Evolutionary conservation across 176 grass and related monocot species (phyloP).

Genomic region (Saccharum spontaneum): DNA sequence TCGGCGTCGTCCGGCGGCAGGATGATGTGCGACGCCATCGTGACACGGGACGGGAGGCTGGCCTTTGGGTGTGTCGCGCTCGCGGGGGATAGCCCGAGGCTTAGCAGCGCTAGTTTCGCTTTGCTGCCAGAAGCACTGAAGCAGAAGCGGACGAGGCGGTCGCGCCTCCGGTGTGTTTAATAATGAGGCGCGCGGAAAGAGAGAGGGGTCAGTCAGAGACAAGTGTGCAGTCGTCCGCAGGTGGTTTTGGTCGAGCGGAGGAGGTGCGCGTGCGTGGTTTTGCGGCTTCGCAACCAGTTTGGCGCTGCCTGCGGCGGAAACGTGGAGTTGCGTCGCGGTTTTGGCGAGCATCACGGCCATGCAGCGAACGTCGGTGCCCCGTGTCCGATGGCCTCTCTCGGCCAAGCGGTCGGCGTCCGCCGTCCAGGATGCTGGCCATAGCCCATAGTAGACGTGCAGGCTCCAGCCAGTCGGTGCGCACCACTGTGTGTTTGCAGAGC

Average conservation of each 20-base stretch:
- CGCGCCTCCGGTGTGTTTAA: slow-evolving; percentile 6
- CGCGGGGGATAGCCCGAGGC: no score
- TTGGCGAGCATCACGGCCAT: background rate
- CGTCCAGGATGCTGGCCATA: no score
- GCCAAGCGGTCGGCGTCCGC: background rate
- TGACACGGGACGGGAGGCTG: background rate
- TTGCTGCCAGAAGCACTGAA: background rate
- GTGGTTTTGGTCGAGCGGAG: background rate
- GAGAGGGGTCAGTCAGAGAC: background rate
- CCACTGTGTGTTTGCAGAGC: no score
- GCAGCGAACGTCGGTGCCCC: background rate
- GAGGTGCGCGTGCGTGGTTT: background rate
- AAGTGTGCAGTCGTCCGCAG: background rate
- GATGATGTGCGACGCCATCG: slow-evolving; percentile 61
- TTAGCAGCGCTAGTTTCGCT: background rate
- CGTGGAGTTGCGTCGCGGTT: slow-evolving; percentile 13
- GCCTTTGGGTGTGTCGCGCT: slow-evolving; percentile 10
- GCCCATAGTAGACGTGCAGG: no score
- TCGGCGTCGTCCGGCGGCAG: slow-evolving; percentile 53
- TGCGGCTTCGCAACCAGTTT: background rate
- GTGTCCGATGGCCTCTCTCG: background rate
- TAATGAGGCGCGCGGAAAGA: background rate
- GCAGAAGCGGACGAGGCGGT: background rate
- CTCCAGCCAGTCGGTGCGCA: no score
- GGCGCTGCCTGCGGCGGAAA: background rate